Conservation (phyloP, 768 basidiomycete species). For the Phanerochaete carnosa region DNA sequence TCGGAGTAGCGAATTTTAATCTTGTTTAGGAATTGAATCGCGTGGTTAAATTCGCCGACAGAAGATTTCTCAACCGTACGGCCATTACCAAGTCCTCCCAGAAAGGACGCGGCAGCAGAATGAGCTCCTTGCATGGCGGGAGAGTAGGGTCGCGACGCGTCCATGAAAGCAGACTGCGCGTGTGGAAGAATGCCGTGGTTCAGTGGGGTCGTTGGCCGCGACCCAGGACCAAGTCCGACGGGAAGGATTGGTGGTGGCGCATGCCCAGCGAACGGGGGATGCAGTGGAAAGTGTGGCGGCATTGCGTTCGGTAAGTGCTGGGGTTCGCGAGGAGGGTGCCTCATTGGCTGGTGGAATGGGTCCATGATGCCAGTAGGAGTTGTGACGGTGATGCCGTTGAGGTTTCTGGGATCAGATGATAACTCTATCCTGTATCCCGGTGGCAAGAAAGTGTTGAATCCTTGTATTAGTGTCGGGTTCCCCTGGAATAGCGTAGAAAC, state of each 20-base stretch:
- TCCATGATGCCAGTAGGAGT: conserved; percentile 67
- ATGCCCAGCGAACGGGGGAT: conserved; percentile 15
- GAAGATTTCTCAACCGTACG: conserved; percentile 15
- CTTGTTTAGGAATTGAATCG: conserved; percentile 97
- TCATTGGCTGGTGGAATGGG: conserved; percentile 40
- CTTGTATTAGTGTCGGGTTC: conserved; percentile 87
- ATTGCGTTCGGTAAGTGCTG: conserved; percentile 30
- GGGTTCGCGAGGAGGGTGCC: conserved; percentile 75
- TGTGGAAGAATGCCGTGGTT: conserved; percentile 32
- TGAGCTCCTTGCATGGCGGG: conserved; percentile 30
- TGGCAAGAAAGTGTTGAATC: conserved; percentile 97
- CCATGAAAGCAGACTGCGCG: conserved; percentile 16
- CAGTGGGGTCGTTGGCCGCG: conserved; percentile 48
- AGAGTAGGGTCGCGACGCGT: conserved; percentile 39
- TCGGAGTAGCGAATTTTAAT: conserved; percentile 90
- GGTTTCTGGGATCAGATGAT: conserved; percentile 65
- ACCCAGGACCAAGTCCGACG: conserved; percentile 36
- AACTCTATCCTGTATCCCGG: conserved; percentile 92
- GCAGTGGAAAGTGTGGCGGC: conserved; percentile 17
- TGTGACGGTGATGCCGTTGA: conserved; percentile 76
- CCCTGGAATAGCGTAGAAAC: conserved; percentile 92
- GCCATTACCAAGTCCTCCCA: conserved; percentile 45
- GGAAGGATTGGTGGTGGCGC: conserved; percentile 25
- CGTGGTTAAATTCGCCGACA: conserved; percentile 80
- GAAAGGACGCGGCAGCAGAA: conserved; percentile 49